Evolutionary conservation across 306 rosid species (phyloP).

Genomic region (Rubus parviflorus): DNA sequence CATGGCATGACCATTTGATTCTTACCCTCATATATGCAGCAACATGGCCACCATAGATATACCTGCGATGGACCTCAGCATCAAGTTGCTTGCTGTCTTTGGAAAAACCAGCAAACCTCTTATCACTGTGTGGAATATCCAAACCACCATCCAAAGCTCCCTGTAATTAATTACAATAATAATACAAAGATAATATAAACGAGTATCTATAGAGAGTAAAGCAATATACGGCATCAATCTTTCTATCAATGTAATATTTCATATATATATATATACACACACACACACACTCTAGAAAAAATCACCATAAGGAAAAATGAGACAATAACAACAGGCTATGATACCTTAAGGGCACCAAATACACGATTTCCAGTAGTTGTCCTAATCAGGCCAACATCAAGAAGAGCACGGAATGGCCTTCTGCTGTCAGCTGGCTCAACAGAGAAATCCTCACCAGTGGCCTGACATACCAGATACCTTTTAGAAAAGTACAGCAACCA

Average conservation of each 20-base stretch:
- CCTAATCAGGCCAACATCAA: slow-evolving; percentile 81
- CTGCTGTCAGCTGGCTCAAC: slow-evolving; percentile 87
- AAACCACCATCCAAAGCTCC: slow-evolving; percentile 93
- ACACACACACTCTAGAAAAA: neutral
- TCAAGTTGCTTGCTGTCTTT: slow-evolving; percentile 75
- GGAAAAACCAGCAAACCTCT: slow-evolving; percentile 79
- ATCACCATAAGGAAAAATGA: neutral
- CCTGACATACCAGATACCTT: slow-evolving; percentile 27
- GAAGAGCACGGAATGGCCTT: slow-evolving; percentile 97
- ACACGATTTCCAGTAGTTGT: slow-evolving; percentile 91
- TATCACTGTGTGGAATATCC: slow-evolving; percentile 89
- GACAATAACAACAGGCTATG: slow-evolving; percentile 23
- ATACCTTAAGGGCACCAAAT: slow-evolving; percentile 92
- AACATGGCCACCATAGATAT: slow-evolving; percentile 76
- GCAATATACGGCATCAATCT: neutral
- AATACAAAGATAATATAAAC: neutral
- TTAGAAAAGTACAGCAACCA: neutral
- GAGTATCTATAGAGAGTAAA: neutral
- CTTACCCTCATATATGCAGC: slow-evolving; percentile 67
- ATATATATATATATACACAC: neutral
- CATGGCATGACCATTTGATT: neutral
- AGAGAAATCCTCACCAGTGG: slow-evolving; percentile 85
- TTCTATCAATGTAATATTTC: neutral
- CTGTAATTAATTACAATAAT: slow-evolving; percentile 24
- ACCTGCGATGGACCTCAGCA: slow-evolving; percentile 78